Evolutionary conservation across 75 land plant genomes (phyloP), one percentile per base, ranked within the genome.

Genomic region (Selaginella moellendorffii): DNA sequence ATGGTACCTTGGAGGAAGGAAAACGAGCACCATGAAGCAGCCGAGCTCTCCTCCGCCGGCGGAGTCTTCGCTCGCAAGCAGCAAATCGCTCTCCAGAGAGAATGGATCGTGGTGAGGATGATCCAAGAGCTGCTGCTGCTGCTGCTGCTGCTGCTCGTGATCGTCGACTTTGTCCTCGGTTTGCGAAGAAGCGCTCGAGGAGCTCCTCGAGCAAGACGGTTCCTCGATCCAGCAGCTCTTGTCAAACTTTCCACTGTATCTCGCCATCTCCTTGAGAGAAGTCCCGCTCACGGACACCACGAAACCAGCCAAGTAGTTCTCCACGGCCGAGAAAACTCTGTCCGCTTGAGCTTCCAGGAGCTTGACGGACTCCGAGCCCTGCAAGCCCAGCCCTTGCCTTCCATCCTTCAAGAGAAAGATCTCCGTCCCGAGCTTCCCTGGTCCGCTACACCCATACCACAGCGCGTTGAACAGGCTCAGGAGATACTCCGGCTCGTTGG

Each of bases 321-420:
- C 95, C 52, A 80, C 77, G 24, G 84, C 72, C 21, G 68, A 72
- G 25, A 88, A 75, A 25, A 92, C 30, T 65, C 68, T 65, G 29
- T 72, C 62, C 18, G 78, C 74, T 26, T 77, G 71, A 17, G 84
- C 79, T 72, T 92, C 90, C 52, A 92, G 71, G 22, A 92, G 77
- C 68, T 88, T 92, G 21, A 92, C 97, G 1, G 86, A 83, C 69
- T 73, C 75, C 1, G 93, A 90, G 20, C 97, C 95, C 31, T 63
- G 68, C 28, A 91, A 77, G 5, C 84, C 78, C 22, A 85, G 81
- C 52, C 72, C 77, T 12, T 79, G 73, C 14, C 18, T 30, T 27
- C 84, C 80, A 31, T 85, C 88, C 65, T 76, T 78, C 51, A 92
- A 54, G 5, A 68, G 58, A 64, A 88, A 92, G 8, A 75, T 69